Conservation (phyloP, 2,329 filamentous ascomycete species). For the Diaporthe humulicola region DNA sequence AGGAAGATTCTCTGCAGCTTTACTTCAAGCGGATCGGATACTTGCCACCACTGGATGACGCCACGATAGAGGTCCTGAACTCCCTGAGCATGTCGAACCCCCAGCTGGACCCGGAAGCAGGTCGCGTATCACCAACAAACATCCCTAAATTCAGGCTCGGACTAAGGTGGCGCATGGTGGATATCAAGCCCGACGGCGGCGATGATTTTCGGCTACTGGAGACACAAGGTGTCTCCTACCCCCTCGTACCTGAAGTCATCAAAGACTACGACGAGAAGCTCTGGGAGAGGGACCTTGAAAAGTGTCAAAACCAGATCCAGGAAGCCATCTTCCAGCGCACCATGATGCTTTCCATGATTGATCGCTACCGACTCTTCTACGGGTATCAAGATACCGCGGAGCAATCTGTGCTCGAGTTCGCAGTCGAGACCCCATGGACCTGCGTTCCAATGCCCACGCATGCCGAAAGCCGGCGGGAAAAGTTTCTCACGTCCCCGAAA, state of each 20-base stretch:
- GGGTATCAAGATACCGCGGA: not conserved
- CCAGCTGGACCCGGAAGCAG: not conserved
- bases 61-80: not conserved
- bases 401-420: not conserved
- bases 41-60: conserved; percentile 19
- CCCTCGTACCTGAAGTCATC: not conserved
- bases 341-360: conserved; percentile 23
- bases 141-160: not conserved
- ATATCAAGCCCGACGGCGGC: not conserved
- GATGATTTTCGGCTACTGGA: not conserved
- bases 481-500: not conserved
- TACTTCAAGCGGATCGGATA: conserved; percentile 22
- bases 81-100: conserved; percentile 1
- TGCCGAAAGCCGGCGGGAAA: not conserved
- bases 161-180: conserved; percentile 19
- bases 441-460: conserved; percentile 28
- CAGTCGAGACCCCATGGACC: conserved; percentile 18
- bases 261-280: conserved; percentile 6
- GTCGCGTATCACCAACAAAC: not conserved
- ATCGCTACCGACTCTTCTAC: conserved; percentile 21
- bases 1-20: not conserved
- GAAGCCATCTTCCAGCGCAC: conserved; percentile 28
- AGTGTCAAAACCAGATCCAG: not conserved
- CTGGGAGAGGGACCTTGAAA: not conserved
- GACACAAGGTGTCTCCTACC: not conserved